Percentiles rank a stretch among this genome's conserved stretches.
These are phyloP conservation scores for Trichophyton simii DNA, from an alignment of 2,329 filamentous ascomycete species.

Conservation along the genomic window DNA sequence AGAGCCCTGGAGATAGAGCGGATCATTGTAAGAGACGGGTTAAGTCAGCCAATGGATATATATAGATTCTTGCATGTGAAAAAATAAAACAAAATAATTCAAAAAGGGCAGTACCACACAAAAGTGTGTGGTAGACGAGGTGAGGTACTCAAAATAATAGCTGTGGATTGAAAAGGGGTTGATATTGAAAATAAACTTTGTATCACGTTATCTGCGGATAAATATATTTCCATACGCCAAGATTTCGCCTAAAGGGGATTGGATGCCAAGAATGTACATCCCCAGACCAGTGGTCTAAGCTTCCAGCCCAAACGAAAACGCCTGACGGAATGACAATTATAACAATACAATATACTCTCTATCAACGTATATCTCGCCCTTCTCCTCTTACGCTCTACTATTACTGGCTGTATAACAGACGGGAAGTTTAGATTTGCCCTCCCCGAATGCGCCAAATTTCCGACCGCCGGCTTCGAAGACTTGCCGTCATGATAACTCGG, in stretches of 20 bases:
- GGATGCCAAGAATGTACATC: neutral
- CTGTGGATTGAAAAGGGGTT: too few relatives aligned
- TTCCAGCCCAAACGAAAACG: neutral
- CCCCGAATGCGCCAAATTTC: neutral
- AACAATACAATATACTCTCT: neutral
- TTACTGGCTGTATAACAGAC: too few relatives aligned
- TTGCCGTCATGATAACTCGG: constrained; percentile 1
- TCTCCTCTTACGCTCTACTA: too few relatives aligned
- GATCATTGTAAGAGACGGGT: too few relatives aligned
- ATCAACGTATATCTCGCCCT: neutral
- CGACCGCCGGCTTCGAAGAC: neutral
- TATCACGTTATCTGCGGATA: neutral
- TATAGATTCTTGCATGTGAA: too few relatives aligned
- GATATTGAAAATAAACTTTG: too few relatives aligned
- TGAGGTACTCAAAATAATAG: too few relatives aligned
- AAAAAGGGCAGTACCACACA: too few relatives aligned
- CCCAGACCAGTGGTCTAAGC: neutral
- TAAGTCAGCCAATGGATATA: too few relatives aligned
- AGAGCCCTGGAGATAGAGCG: too few relatives aligned
- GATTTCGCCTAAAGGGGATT: neutral
- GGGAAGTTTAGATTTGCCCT: neutral
- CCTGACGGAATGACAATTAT: neutral
- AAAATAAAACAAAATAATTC: too few relatives aligned
- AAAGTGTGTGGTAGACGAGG: too few relatives aligned
- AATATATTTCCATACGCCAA: neutral